These are phyloP conservation scores for Daldinia bambusicola DNA, from an alignment of 495 filamentous ascomycete genomes.

Conservation along the genomic window DNA sequence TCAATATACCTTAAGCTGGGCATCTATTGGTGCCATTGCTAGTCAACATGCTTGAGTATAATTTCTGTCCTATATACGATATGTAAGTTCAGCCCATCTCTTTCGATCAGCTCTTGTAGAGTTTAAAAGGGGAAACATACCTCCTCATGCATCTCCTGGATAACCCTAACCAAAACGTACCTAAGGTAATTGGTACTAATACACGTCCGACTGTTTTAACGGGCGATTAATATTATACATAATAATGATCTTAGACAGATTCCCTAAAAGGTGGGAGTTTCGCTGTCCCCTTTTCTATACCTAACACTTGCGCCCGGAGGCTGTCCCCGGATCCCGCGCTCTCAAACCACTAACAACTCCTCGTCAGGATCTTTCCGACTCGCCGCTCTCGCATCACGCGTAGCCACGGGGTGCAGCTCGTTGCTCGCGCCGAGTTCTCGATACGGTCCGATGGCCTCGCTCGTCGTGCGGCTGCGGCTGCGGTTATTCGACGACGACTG, in stretches of 20 bases:
- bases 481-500: conserved; percentile 18
- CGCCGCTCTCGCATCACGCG: background rate
- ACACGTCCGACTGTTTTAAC: background rate
- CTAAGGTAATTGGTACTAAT: background rate
- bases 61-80: background rate
- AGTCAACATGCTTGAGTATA: background rate
- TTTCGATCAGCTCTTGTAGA: background rate
- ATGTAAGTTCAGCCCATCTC: background rate
- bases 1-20: background rate
- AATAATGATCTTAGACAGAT: background rate
- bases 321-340: background rate
- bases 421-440: conserved; percentile 28
- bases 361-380: conserved; percentile 7
- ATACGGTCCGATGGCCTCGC: conserved; percentile 34
- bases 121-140: background rate
- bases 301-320: background rate
- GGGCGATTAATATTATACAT: background rate
- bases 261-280: background rate
- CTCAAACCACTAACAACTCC: conserved; percentile 11
- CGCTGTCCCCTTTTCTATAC: background rate
- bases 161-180: too few relatives aligned
- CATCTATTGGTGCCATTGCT: background rate
- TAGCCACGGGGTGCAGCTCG: conserved; percentile 21
- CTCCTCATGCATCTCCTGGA: background rate
- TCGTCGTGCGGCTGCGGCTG: conserved; percentile 9